Evolutionary conservation across 495 filamentous ascomycete species (phyloP).

Genomic region (Aspergillus heteromorphus): DNA sequence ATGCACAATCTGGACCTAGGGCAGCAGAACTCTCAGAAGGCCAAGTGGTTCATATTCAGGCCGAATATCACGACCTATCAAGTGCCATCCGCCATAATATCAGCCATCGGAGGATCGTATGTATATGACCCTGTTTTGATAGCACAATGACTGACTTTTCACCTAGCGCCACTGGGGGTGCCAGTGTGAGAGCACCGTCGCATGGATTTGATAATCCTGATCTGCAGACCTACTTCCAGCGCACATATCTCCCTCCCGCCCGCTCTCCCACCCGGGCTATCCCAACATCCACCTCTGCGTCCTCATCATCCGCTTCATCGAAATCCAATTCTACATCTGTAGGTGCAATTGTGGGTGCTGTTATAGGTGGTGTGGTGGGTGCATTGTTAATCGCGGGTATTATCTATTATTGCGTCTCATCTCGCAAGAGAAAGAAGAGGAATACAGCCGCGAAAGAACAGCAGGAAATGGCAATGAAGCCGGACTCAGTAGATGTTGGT

Average conservation of each 20-base stretch:
- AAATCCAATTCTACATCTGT: neutral
- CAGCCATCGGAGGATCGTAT: slow-evolving; percentile 6
- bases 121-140: neutral
- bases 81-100: slow-evolving; percentile 1
- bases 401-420: no score
- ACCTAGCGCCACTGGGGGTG: neutral
- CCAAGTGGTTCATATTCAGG: neutral
- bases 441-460: no score
- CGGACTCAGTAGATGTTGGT: no score
- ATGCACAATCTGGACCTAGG: slow-evolving; percentile 11
- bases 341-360: slow-evolving; percentile 7
- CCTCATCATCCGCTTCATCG: neutral
- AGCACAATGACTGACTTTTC: neutral
- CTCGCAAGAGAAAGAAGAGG: no score
- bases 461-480: no score
- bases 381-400: no score
- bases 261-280: neutral
- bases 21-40: neutral
- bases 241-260: neutral
- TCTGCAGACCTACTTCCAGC: slow-evolving; percentile 3
- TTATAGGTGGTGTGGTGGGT: slow-evolving; percentile 4
- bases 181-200: neutral
- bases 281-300: neutral
- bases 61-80: slow-evolving; percentile 6
- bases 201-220: slow-evolving; percentile 4